These are phyloP conservation scores for Odonthalia washingtoniensis DNA, from an alignment of 31 red algal species.

Conservation along the genomic window DNA sequence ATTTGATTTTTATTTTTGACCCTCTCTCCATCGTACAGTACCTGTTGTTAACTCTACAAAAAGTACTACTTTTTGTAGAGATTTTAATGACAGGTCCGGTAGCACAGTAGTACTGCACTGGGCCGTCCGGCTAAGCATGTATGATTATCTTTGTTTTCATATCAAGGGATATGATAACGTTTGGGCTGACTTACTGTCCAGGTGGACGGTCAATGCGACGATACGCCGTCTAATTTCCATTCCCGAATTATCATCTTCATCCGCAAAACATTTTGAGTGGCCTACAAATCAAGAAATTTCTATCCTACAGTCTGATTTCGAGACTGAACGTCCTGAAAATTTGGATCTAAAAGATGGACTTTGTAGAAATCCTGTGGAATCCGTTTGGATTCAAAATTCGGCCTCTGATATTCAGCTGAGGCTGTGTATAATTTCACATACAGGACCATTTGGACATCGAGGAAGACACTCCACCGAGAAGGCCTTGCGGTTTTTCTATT, in stretches of 20 bases:
- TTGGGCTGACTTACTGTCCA: neutral
- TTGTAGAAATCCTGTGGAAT: neutral
- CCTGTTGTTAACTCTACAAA: neutral
- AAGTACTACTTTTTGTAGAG: too few species aligned
- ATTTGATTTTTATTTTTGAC: slow-evolving; percentile 30
- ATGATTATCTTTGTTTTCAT: too few species aligned
- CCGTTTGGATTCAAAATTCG: slow-evolving; percentile 11
- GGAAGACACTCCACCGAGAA: neutral
- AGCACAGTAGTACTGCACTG: neutral
- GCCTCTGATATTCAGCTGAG: neutral
- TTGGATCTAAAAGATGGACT: neutral
- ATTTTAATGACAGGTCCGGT: too few species aligned
- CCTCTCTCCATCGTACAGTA: neutral
- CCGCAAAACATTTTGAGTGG: neutral
- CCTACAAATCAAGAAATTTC: slow-evolving; percentile 9
- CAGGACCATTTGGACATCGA: slow-evolving; percentile 6
- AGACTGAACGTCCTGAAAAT: neutral
- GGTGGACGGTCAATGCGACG: neutral
- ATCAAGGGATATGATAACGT: neutral
- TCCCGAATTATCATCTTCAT: neutral
- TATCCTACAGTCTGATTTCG: neutral
- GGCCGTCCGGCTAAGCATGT: slow-evolving; percentile 14
- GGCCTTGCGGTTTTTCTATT: neutral
- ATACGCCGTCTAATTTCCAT: neutral
- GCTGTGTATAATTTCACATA: neutral